Percentiles rank a stretch among this genome's conserved stretches.
Evolutionary conservation across 495 filamentous ascomycete species (phyloP).

Genomic region (Daldinia caldariorum): DNA sequence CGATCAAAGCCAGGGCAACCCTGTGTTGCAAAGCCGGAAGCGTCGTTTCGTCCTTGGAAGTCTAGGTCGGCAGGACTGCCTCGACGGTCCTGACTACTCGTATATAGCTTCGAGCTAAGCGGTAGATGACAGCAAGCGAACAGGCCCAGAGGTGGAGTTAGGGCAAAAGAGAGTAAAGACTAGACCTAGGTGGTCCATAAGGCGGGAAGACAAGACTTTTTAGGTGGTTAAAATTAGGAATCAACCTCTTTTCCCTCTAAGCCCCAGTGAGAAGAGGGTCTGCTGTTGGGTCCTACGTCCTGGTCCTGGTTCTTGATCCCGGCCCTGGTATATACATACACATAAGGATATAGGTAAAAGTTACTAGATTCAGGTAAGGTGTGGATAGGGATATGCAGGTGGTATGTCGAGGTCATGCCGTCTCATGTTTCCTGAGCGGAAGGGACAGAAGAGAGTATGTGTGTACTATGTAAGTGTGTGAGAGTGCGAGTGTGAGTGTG

Average conservation of each 20-base stretch:
- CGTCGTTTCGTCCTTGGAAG: conserved; percentile 22
- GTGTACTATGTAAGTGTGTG: too few species aligned
- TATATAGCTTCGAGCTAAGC: conserved; percentile 27
- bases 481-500: too few species aligned
- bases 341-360: too few species aligned
- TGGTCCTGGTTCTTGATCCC: too few species aligned
- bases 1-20: conserved; percentile 39
- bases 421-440: conserved; percentile 29
- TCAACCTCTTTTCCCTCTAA: conserved; percentile 23
- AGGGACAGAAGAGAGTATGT: not conserved
- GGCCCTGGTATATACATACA: too few species aligned
- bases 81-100: conserved; percentile 24
- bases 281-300: conserved; percentile 14
- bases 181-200: conserved; percentile 25
- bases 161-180: conserved; percentile 29
- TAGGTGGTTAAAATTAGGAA: conserved; percentile 37
- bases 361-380: too few species aligned
- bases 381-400: not conserved
- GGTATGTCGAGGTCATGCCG: not conserved
- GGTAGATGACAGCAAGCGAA: conserved; percentile 2
- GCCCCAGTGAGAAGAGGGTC: conserved; percentile 16
- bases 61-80: conserved; percentile 26
- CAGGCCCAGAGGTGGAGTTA: conserved; percentile 28
- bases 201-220: conserved; percentile 27
- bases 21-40: conserved; percentile 19